These are phyloP conservation scores for Aurantiochytrium sp. DNA, from an alignment of 108 stramenopile species.

Conservation along the genomic window DNA sequence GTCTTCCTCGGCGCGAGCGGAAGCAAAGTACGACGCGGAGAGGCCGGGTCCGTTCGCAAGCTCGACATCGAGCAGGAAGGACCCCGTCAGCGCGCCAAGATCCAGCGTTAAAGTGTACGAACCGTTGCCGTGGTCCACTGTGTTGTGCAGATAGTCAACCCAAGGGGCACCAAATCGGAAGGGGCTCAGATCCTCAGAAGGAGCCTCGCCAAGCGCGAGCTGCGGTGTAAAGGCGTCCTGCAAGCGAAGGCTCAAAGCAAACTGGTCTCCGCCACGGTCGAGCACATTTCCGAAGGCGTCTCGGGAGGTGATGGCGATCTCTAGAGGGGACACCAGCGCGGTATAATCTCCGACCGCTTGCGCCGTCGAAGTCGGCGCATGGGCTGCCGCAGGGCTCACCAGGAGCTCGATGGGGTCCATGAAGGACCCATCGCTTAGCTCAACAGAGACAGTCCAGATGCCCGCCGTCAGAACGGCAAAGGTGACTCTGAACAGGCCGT, in stretches of 20 bases:
- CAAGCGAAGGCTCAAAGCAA: not conserved
- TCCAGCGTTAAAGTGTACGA: not conserved
- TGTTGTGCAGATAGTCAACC: not conserved
- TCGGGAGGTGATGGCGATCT: not conserved
- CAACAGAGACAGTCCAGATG: not conserved
- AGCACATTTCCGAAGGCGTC: not conserved
- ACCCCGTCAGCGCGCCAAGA: not conserved
- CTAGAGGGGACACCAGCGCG: not conserved
- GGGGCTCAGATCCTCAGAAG: not conserved
- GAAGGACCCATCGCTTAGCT: not conserved
- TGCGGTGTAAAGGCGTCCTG: constrained; percentile 10
- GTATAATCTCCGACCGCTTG: not conserved
- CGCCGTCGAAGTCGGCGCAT: not conserved
- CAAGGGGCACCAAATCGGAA: constrained; percentile 10
- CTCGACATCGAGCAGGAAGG: not conserved
- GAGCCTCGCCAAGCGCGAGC: not conserved
- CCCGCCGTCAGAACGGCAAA: not conserved
- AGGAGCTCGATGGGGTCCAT: not conserved
- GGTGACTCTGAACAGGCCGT: not conserved
- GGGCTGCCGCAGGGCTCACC: not conserved
- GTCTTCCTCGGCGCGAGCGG: not conserved
- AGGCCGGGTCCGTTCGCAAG: not conserved
- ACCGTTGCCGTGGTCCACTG: not conserved
- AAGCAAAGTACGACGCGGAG: not conserved
- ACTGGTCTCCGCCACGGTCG: not conserved